Evolutionary conservation across 805 yeast species (phyloP).

Genomic region (Candida koratica): DNA sequence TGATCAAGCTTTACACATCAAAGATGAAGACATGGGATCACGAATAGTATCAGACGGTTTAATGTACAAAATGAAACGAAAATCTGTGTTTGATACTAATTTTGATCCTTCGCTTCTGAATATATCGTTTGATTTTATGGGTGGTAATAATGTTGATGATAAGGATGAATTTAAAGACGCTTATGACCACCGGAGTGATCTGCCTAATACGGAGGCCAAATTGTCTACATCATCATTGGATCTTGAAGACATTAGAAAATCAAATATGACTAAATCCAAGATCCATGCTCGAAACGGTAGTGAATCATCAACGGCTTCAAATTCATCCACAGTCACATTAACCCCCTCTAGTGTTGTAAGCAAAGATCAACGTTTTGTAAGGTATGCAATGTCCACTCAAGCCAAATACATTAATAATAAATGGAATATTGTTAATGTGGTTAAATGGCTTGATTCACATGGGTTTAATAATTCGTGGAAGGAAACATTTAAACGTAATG

Average conservation of each 20-base stretch:
- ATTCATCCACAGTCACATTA: constrained; percentile 29
- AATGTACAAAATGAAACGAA: constrained; percentile 9
- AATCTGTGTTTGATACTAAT: constrained; percentile 16
- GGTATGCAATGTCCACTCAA: constrained; percentile 41
- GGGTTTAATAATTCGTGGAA: constrained; percentile 73
- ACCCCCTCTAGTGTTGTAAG: constrained; percentile 25
- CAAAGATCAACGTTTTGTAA: constrained; percentile 38
- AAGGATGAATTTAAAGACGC: not conserved
- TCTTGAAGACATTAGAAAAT: not conserved
- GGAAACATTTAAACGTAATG: constrained; percentile 53
- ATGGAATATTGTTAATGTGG: constrained; percentile 71
- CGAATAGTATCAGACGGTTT: constrained; percentile 14
- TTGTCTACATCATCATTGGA: not conserved
- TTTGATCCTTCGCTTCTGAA: constrained; percentile 15
- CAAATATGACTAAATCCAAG: constrained; percentile 1
- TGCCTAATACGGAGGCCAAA: not conserved
- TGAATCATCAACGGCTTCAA: constrained; percentile 31
- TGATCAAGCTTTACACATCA: constrained; percentile 1
- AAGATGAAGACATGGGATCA: not conserved
- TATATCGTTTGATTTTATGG: constrained; percentile 8
- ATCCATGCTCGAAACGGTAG: constrained; percentile 28
- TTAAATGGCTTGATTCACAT: constrained; percentile 63
- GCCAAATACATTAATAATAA: constrained; percentile 32
- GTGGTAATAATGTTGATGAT: not conserved
- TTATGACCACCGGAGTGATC: not conserved